phyloP scores from a whole-genome alignment of 352 stramenopile species.

The Phytophthora hybrid region DNA sequence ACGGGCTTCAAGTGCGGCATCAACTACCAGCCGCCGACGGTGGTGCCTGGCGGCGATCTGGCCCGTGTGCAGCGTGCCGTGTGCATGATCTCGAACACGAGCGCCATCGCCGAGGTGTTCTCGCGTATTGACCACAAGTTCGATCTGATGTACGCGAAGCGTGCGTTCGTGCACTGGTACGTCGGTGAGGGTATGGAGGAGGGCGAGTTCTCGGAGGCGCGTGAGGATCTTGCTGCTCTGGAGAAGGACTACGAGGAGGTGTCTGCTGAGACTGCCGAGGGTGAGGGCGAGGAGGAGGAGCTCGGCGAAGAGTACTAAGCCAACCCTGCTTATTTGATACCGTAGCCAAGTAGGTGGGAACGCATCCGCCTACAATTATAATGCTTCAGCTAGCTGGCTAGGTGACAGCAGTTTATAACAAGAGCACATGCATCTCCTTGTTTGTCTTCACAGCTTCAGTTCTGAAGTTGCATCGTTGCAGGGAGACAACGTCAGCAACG shows the following conservation, averaged over 20 bases:
- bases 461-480: neutral
- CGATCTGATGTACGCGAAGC: conserved; percentile 99
- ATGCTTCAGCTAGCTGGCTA: conserved; percentile 1
- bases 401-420: neutral
- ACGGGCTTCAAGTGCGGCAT: conserved; percentile 96
- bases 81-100: conserved; percentile 99
- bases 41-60: conserved; percentile 97
- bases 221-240: conserved; percentile 89
- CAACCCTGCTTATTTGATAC: neutral
- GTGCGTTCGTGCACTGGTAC: conserved; percentile 99
- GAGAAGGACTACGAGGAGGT: conserved; percentile 99
- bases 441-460: neutral
- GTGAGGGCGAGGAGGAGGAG: conserved; percentile 95
- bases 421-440: neutral
- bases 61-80: conserved; percentile 97
- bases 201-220: conserved; percentile 99
- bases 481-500: neutral
- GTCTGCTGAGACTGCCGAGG: conserved; percentile 96
- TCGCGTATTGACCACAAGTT: conserved; percentile 99
- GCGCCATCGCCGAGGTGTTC: conserved; percentile 98
- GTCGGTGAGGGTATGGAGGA: conserved; percentile 99
- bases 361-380: conserved; percentile 7
- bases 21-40: conserved; percentile 98
- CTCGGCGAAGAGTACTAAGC: conserved; percentile 79
- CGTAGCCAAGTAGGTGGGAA: neutral